Conservation (phyloP, 2,329 filamentous ascomycete species). For the Sphaerulina musiva region DNA sequence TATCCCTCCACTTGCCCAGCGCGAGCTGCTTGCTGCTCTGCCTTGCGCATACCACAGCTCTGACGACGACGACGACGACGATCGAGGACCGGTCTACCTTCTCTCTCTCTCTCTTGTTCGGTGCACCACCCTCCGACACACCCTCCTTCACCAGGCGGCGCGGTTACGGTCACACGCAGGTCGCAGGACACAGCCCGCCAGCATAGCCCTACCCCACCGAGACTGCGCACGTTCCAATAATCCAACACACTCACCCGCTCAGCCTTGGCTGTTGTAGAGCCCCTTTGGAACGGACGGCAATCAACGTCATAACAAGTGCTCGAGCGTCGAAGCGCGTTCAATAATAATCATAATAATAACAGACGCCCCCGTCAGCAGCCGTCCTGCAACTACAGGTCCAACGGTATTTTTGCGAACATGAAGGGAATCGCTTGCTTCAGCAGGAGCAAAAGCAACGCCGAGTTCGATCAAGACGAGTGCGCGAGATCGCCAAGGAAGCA, state of each 20-base stretch:
- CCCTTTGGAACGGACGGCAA: constrained; percentile 1
- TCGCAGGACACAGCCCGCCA: constrained; percentile 10
- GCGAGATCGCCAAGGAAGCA: constrained; percentile 20
- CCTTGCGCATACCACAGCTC: not conserved
- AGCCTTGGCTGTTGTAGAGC: constrained; percentile 10
- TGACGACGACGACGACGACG: not conserved
- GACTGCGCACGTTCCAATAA: constrained; percentile 1
- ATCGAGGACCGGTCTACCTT: not conserved
- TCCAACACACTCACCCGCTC: not conserved
- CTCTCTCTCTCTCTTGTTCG: no score
- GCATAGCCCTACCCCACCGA: not conserved
- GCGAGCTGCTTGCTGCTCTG: not conserved
- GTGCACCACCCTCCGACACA: not conserved
- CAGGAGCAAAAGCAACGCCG: constrained; percentile 13
- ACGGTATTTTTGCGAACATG: constrained; percentile 4
- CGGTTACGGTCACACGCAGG: not conserved
- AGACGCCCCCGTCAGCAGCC: not conserved
- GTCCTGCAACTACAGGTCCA: not conserved
- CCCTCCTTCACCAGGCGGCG: not conserved
- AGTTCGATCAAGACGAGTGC: constrained; percentile 13
- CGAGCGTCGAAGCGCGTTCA: not conserved
- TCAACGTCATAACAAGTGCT: constrained; percentile 14
- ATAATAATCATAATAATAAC: not conserved
- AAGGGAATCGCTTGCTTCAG: constrained; percentile 31
- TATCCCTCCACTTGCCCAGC: constrained; percentile 1